Evolutionary conservation across 345 rosid species (phyloP).

Genomic region (Pistacia atlantica): DNA sequence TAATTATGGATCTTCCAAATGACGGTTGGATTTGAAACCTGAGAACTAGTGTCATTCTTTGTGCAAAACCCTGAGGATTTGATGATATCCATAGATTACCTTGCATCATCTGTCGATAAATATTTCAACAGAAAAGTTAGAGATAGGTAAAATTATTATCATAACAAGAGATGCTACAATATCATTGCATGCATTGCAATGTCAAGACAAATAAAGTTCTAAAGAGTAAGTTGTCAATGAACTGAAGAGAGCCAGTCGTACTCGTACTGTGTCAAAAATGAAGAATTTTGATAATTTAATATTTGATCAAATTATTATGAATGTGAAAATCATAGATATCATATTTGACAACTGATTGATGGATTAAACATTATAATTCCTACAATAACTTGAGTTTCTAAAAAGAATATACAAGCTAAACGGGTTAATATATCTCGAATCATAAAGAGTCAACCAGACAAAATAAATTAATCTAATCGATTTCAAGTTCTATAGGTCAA

Average conservation of each 20-base stretch:
- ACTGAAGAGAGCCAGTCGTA: background rate
- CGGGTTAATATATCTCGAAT: background rate
- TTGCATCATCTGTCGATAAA: slow-evolving; percentile 83
- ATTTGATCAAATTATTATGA: no score
- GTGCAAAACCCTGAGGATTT: slow-evolving; percentile 61
- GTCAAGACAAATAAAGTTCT: slow-evolving; percentile 2
- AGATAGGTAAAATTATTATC: background rate
- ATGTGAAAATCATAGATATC: background rate
- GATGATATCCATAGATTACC: slow-evolving; percentile 83
- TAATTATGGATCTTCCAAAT: slow-evolving; percentile 43
- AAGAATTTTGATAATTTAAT: no score
- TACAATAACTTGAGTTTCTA: background rate
- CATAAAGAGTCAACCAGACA: background rate
- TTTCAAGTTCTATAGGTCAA: background rate
- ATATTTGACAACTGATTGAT: background rate
- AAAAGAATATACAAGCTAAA: background rate
- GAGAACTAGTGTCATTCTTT: slow-evolving; percentile 71
- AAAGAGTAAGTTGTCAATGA: background rate
- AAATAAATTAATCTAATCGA: background rate
- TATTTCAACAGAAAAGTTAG: background rate
- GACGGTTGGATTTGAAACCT: slow-evolving; percentile 62
- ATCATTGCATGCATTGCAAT: slow-evolving; percentile 7
- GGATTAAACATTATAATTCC: no score
- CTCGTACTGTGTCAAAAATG: no score
- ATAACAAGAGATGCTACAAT: background rate